phyloP scores from a whole-genome alignment of 495 filamentous ascomycete species.

The Penicillium diatomitis region DNA sequence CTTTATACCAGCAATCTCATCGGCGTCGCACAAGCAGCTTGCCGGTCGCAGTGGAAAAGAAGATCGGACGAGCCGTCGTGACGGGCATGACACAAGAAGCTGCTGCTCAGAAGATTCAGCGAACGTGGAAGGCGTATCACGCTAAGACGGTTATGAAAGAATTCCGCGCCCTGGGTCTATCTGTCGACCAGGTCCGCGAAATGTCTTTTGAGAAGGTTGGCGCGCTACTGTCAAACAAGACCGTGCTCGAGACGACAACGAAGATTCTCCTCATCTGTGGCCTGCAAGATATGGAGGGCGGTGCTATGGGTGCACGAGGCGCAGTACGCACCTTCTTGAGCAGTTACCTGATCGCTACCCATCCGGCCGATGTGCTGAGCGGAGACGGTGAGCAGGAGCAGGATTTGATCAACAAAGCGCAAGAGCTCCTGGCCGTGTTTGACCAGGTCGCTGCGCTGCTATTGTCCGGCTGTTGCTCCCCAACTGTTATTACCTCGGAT shows the following conservation, averaged over 20 bases:
- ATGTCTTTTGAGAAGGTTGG: constrained; percentile 78
- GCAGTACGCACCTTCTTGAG: constrained; percentile 85
- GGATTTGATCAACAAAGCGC: constrained; percentile 81
- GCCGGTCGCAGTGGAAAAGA: constrained; percentile 50
- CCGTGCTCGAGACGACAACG: constrained; percentile 59
- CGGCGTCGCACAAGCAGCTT: constrained; percentile 57
- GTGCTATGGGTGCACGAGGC: constrained; percentile 63
- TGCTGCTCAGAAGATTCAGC: constrained; percentile 67
- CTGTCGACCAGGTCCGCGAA: constrained; percentile 61
- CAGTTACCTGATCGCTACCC: constrained; percentile 85
- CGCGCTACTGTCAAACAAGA: constrained; percentile 63
- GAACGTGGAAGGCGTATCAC: constrained; percentile 59
- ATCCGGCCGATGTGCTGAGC: constrained; percentile 83
- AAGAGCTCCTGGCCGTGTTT: constrained; percentile 74
- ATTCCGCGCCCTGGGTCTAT: constrained; percentile 62
- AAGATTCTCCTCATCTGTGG: constrained; percentile 68
- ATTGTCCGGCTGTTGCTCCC: constrained; percentile 42
- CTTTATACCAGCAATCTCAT: constrained; percentile 44
- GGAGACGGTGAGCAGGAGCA: constrained; percentile 79
- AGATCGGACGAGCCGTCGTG: constrained; percentile 28
- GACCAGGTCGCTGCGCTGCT: constrained; percentile 63
- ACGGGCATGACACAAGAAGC: constrained; percentile 49
- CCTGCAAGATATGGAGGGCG: constrained; percentile 60
- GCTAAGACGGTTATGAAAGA: constrained; percentile 52
- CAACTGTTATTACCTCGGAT: constrained; percentile 29